Evolutionary conservation across 345 rosid species (phyloP), one percentile per base, ranked within the genome.

Genomic region (Cochlearia excelsa): DNA sequence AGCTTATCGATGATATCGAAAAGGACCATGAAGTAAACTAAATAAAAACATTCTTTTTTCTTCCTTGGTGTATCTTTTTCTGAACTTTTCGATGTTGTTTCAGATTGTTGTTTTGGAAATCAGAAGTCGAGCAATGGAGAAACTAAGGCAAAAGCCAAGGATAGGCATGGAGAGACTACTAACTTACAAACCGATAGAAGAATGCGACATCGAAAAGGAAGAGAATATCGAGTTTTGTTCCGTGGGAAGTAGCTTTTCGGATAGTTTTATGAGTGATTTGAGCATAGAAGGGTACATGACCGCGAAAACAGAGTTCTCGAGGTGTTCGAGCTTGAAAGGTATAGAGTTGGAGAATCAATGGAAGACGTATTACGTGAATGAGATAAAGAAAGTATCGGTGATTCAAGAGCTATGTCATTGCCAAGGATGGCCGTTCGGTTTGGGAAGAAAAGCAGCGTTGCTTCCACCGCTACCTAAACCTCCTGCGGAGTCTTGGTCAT

Each of bases 401-500:
- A 71, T 92, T 46, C 71, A 75, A 70, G 86, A 88, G 67, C 57
- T 92, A 4, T 84, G 91, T 45, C 83, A 81, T 40, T 85, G 91
- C 23, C 81, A 87, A 62, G 97, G 99, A 29, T 87, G 95, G 99
- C 99, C 95, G 0, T 87, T 93, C 34, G 97, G 99, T 26, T 78
- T 87, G 0, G 85, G 92, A 81, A 75, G 91, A 81, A 93, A 80
- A 73, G 82, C 79, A 2, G 65, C 76, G 49, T 59, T 85, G 46
- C 97, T 89, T 69, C 99, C 97, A 7, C 96, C 97, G 2, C 74
- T 93, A 60, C 97, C 97, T 5, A 87, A 87, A 63, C 85, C 92
- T 9, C 99, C 99, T 4, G 74, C 96, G 1, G 91, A 89, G 59
- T 82, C 99, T 9, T 89, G 97, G 97, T 76, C 81, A 1, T 89